A percentile compares a stretch with the other conserved stretches of the same genome.
Evolutionary conservation across 2,329 filamentous ascomycete genomes (phyloP).

Genomic region (Peltaster fructicola): DNA sequence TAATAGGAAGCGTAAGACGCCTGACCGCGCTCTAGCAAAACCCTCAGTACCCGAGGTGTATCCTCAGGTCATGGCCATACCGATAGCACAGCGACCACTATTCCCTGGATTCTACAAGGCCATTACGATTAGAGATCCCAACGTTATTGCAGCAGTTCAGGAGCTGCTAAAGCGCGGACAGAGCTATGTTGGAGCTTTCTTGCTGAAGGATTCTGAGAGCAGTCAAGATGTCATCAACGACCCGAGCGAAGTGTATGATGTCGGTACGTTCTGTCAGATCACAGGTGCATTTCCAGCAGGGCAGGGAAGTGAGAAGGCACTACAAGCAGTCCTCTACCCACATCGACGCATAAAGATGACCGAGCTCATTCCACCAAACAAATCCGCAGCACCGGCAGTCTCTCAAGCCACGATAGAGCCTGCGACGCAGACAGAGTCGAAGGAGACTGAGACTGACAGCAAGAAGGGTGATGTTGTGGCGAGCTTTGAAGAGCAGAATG

Average conservation of each 20-base stretch:
- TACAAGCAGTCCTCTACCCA: constrained; percentile 90
- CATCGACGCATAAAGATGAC: constrained; percentile 88
- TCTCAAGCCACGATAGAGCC: constrained; percentile 29
- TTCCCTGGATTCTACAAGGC: constrained; percentile 99
- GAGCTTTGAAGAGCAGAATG: constrained; percentile 74
- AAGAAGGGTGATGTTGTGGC: constrained; percentile 89
- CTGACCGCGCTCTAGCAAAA: constrained; percentile 61
- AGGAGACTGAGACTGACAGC: constrained; percentile 37
- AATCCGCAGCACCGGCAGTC: constrained; percentile 27
- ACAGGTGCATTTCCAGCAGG: constrained; percentile 81
- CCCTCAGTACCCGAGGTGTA: constrained; percentile 86
- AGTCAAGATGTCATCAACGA: constrained; percentile 89
- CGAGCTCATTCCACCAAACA: constrained; percentile 52
- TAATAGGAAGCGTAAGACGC: constrained; percentile 53
- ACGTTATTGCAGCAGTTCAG: constrained; percentile 79
- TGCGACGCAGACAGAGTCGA: constrained; percentile 8
- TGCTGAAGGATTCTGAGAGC: constrained; percentile 90
- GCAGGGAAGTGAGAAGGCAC: constrained; percentile 56
- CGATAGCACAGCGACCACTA: constrained; percentile 78
- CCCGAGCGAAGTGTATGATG: constrained; percentile 80
- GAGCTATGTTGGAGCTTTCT: constrained; percentile 88
- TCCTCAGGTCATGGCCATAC: constrained; percentile 92
- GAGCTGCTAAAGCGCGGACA: constrained; percentile 96
- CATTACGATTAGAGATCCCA: constrained; percentile 84
- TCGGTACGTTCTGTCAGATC: constrained; percentile 93